phyloP scores from a whole-genome alignment of 1,139 yeast genomes.

The Scheffersomyces insectosa region DNA sequence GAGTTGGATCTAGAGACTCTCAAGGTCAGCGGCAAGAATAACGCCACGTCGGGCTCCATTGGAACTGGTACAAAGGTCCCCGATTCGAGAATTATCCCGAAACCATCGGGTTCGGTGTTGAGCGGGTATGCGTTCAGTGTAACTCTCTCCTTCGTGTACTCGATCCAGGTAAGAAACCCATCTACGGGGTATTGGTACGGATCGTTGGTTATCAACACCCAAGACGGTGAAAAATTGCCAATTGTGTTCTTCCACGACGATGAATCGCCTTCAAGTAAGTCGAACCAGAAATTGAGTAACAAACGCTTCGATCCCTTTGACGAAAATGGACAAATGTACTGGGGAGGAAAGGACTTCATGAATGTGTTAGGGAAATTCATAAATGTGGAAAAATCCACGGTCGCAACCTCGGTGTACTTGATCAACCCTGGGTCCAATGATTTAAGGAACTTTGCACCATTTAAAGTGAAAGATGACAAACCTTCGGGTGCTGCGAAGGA shows the following conservation, averaged over 20 bases:
- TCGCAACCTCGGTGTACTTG: constrained; percentile 71
- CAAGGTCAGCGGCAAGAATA: constrained; percentile 12
- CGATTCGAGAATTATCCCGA: constrained; percentile 36
- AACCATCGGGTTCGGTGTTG: constrained; percentile 54
- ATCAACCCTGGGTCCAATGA: constrained; percentile 83
- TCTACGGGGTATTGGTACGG: constrained; percentile 93
- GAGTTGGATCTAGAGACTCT: constrained; percentile 19
- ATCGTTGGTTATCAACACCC: constrained; percentile 70
- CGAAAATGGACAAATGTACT: constrained; percentile 61
- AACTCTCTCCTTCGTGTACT: constrained; percentile 62
- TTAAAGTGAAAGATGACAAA: constrained; percentile 24
- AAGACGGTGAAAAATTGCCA: constrained; percentile 71
- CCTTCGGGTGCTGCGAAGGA: constrained; percentile 14
- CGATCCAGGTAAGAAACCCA: constrained; percentile 82
- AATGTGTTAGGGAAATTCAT: constrained; percentile 53
- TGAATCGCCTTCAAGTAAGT: constrained; percentile 71
- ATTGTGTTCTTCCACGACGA: constrained; percentile 91
- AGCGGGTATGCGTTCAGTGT: constrained; percentile 68
- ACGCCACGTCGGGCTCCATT: constrained; percentile 5
- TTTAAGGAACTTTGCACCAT: constrained; percentile 73
- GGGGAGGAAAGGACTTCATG: constrained; percentile 91
- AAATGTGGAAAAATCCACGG: constrained; percentile 63
- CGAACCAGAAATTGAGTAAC: constrained; percentile 57
- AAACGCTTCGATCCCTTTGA: constrained; percentile 77
- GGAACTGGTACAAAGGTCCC: constrained; percentile 16